These are phyloP conservation scores for Annulohypoxylon bovei DNA, from an alignment of 495 filamentous ascomycete genomes.

Conservation along the genomic window DNA sequence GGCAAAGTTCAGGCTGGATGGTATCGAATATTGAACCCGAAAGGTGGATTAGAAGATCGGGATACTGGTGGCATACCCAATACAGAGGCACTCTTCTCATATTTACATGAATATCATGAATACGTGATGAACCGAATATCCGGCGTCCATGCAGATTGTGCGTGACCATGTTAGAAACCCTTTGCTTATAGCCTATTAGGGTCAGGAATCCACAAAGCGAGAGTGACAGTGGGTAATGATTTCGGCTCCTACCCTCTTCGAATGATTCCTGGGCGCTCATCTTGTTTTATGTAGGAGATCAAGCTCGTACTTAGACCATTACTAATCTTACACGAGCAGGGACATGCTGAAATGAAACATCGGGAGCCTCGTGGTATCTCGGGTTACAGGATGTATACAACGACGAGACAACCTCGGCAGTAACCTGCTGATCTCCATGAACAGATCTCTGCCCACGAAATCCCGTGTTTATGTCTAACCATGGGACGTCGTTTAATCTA, in stretches of 20 bases:
- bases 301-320: not conserved
- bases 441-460: not conserved
- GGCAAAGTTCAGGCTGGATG: constrained; percentile 9
- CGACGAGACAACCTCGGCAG: not conserved
- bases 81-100: constrained; percentile 19
- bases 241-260: not conserved
- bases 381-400: not conserved
- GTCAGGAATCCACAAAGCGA: not conserved
- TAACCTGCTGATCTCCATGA: not conserved
- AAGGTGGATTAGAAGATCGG: constrained; percentile 16
- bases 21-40: constrained; percentile 10
- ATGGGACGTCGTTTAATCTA: constrained; percentile 9
- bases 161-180: not conserved
- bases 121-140: not conserved
- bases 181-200: not conserved
- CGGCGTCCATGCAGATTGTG: not conserved
- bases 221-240: not conserved
- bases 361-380: not conserved
- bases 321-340: not conserved
- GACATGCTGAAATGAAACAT: not conserved
- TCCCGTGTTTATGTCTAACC: not conserved
- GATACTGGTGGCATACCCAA: constrained; percentile 24
- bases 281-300: not conserved
- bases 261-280: not conserved
- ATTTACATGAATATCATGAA: not conserved